Evolutionary conservation across 2,329 filamentous ascomycete species (phyloP), one percentile per base, ranked within the genome.

Genomic region (Aspergillus ochraceoroseus): DNA sequence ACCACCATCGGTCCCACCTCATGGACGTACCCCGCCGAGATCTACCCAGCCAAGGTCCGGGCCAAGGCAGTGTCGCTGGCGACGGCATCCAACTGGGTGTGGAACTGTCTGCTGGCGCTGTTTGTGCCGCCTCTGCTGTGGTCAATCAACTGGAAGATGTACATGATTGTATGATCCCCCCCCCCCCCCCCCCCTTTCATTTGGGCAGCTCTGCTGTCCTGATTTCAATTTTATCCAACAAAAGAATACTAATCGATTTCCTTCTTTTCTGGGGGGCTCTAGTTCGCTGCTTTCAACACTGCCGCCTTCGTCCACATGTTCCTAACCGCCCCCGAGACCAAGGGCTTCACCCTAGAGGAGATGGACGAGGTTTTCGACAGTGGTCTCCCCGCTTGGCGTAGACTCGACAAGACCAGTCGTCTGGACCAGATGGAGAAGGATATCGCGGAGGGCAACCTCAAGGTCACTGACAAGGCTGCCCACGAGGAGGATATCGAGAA

Each of bases 351-450:
- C 1, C 37, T 51, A 1, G 48, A 51, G 34, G 48, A 51, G 17
- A 51, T 51, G 48, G 46, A 59, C 31, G 57, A 61, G 18, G 56
- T 61, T 22, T 61, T 61, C 13, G 57, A 61, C 40, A 53, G 38
- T 7, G 52, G 56, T 12, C 4, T 57, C 3, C 55, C 58, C 1
- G 38, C 53, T 17, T 51, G 48, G 48, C 41, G 41, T 11, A 38
- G 31, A 26, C 31, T 43, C 8, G 34, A 51, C 8, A 45, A 42
- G 20, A 26, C 34, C 11, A 49, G 46, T 5, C 40, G 48, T 7
- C 40, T 51, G 9, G 48, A 51, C 4, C 38, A 51, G 9, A 37
- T 51, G 3, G 41, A 45, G 30, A 14, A 27, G 17, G 48, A 51
- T 20, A 51, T 51, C 11, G 44, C 28, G 4, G 23, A 51, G 37